These are phyloP conservation scores for Trichoderma sp. DNA, from an alignment of 2,329 filamentous ascomycete species.

Conservation along the genomic window DNA sequence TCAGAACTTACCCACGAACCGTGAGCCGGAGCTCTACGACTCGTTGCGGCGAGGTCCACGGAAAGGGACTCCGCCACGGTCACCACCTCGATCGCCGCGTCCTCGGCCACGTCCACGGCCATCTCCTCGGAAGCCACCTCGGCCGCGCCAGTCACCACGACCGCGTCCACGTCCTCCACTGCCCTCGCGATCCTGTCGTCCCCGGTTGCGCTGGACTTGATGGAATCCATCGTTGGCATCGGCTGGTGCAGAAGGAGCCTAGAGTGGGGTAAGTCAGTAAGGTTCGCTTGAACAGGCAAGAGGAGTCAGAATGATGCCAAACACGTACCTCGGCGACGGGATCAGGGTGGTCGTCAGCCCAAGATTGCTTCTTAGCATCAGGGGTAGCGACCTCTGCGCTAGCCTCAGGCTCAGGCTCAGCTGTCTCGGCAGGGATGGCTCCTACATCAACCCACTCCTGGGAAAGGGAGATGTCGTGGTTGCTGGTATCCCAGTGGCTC, in stretches of 20 bases:
- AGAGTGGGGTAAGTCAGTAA: conserved; percentile 7
- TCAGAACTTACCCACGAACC: conserved; percentile 28
- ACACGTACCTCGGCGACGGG: conserved; percentile 42
- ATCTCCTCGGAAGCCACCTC: conserved; percentile 50
- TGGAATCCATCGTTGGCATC: conserved; percentile 66
- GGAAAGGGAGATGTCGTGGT: conserved; percentile 42
- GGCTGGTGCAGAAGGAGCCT: conserved; percentile 38
- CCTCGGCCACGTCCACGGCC: conserved; percentile 43
- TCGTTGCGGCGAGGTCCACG: conserved; percentile 40
- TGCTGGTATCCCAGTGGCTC: conserved; percentile 60
- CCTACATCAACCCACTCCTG: conserved; percentile 67
- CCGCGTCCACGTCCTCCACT: conserved; percentile 43
- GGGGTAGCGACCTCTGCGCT: conserved; percentile 39
- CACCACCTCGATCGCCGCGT: conserved; percentile 32
- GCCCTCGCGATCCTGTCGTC: conserved; percentile 52
- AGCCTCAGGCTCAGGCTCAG: conserved; percentile 64
- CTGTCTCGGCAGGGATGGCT: conserved; percentile 67
- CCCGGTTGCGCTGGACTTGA: conserved; percentile 62
- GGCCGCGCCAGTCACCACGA: conserved; percentile 50
- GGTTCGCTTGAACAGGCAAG: neutral
- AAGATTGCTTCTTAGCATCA: conserved; percentile 60
- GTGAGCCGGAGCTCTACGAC: conserved; percentile 33
- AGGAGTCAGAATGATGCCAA: neutral
- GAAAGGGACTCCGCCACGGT: conserved; percentile 35
- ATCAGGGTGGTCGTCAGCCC: conserved; percentile 77